phyloP scores from a whole-genome alignment of 257 asterid genomes.

The Jacaranda mimosifolia region DNA sequence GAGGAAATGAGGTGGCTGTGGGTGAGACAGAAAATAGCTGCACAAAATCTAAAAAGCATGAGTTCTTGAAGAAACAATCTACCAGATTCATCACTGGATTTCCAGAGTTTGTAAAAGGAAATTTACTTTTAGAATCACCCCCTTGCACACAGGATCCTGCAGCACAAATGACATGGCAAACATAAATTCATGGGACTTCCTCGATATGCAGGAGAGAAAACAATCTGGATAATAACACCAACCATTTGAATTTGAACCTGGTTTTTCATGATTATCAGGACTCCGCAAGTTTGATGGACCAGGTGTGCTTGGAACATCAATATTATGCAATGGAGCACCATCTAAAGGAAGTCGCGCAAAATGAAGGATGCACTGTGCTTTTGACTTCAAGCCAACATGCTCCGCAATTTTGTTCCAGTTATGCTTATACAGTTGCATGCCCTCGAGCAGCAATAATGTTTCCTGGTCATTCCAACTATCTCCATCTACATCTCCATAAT shows the following conservation, averaged over 20 bases:
- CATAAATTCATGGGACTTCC: background rate
- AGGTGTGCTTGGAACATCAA: conserved; percentile 45
- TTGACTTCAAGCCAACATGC: conserved; percentile 80
- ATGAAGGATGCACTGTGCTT: conserved; percentile 80
- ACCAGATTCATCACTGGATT: conserved; percentile 79
- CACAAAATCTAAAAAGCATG: conserved; percentile 3
- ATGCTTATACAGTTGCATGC: conserved; percentile 68
- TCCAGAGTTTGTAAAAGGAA: conserved; percentile 62
- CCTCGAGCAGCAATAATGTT: conserved; percentile 76
- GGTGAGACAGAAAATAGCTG: background rate
- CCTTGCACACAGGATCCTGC: conserved; percentile 48
- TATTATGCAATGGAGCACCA: conserved; percentile 36
- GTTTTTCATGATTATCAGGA: conserved; percentile 41
- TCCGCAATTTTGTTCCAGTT: conserved; percentile 78
- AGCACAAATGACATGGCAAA: conserved; percentile 28
- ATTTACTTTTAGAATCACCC: conserved; percentile 51
- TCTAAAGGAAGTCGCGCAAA: conserved; percentile 66
- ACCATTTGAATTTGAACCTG: conserved; percentile 56
- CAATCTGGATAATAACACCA: conserved; percentile 25
- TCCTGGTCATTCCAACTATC: conserved; percentile 81
- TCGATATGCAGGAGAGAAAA: background rate
- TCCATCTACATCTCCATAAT: conserved; percentile 67
- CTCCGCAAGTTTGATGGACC: conserved; percentile 40
- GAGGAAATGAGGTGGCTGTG: background rate
- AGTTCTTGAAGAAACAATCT: conserved; percentile 21